phyloP scores from a whole-genome alignment of 805 yeast species.

The Metschnikowia similis region DNA sequence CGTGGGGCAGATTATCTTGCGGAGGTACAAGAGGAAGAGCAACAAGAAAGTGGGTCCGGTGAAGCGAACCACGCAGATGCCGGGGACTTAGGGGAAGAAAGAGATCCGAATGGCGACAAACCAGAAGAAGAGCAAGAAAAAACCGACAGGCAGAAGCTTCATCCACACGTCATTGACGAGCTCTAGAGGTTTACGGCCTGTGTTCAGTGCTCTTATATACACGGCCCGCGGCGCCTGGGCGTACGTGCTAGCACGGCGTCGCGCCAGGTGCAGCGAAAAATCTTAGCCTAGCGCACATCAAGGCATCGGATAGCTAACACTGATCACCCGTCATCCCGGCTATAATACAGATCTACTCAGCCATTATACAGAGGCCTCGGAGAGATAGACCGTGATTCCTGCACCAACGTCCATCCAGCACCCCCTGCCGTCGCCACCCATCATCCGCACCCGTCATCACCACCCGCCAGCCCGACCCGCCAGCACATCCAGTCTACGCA shows the following conservation, averaged over 20 bases:
- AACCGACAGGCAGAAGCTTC: not conserved
- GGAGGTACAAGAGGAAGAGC: not conserved
- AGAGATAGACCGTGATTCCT: not conserved
- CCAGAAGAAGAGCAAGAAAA: not conserved
- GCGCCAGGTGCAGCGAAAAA: conserved; percentile 1
- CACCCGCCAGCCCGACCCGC: too few species aligned
- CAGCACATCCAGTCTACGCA: not conserved
- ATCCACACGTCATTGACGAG: not conserved
- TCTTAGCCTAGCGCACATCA: not conserved
- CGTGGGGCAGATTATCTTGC: too few species aligned
- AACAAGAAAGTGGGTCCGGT: not conserved
- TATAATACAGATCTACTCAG: not conserved
- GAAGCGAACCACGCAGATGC: not conserved
- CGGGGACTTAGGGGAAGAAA: not conserved
- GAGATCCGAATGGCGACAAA: not conserved
- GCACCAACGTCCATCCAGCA: not conserved
- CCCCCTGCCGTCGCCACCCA: too few species aligned
- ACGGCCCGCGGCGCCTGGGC: not conserved
- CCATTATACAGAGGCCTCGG: not conserved
- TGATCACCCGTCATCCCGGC: not conserved
- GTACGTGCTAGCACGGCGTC: not conserved
- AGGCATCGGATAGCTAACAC: not conserved
- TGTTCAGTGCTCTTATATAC: not conserved
- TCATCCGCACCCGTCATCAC: too few species aligned
- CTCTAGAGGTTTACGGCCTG: not conserved